Evolutionary conservation across 305 asterid genomes (phyloP), one percentile per base, ranked within the genome.

Genomic region (Andrographis paniculata): DNA sequence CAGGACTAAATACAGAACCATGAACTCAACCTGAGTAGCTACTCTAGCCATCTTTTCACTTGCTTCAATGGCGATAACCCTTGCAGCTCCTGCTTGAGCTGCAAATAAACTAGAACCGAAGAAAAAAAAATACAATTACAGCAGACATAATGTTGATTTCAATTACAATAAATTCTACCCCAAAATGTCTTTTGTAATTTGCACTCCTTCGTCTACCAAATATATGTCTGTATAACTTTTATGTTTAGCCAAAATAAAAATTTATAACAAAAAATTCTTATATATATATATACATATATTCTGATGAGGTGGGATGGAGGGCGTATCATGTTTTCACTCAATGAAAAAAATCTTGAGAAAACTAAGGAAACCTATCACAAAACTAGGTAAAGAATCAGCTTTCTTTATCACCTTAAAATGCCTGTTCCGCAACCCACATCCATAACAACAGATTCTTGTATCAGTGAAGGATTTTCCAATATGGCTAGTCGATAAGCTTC

Each of bases 351-450:
- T 18, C 20, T 36, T 40, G 33, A 6, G 33, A 6, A 28, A 28
- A 28, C 7, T 1, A 6, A 6, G 33, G 33, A 28, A 28, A 28
- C 33, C 7, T 1, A 9, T 2, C 7, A 28, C 7, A 28, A 52
- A 55, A 48, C 33, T 8, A 35, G 43, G 33, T 45, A 17, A 50
- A 3, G 42, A 44, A 6, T 6, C 10, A 28, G 10, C 10, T 6
- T 28, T 33, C 22, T 22, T 41, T 43, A 49, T 6, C 59, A 85
- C 97, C 97, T 89, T 52, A 89, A 66, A 61, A 89, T 89, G 68
- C 98, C 98, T 52, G 98, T 89, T 42, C 98, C 98, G 57, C 98
- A 89, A 47, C 98, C 98, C 7, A 89, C 84, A 63, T 89, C 98
- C 98, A 89, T 79, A 27, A 80, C 94, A 41, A 72, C 84, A 39